Conservation (phyloP, 345 rosid species). For the Eucalyptus pauciflora region DNA sequence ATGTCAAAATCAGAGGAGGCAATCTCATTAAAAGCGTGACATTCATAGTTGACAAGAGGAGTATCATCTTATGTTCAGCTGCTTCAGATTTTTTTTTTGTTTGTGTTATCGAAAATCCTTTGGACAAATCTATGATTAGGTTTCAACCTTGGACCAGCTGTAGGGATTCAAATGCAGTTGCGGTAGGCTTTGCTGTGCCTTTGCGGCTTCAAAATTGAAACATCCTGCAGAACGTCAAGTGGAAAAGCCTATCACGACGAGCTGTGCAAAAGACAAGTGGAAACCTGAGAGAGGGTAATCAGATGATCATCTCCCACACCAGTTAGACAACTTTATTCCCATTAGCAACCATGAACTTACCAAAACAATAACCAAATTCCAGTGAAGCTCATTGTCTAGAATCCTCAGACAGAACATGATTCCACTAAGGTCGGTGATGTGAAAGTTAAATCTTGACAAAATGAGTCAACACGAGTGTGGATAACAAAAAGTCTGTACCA, state of each 20-base stretch:
- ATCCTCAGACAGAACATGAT: background rate
- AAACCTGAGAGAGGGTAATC: background rate
- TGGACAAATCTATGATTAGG: background rate
- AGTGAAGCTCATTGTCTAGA: background rate
- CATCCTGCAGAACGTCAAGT: slow-evolving; percentile 45
- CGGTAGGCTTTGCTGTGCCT: slow-evolving; percentile 16
- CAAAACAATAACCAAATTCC: background rate
- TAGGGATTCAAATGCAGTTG: slow-evolving; percentile 56
- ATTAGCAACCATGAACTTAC: background rate
- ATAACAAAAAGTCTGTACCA: slow-evolving; percentile 13
- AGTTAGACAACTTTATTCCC: background rate
- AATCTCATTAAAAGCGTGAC: background rate
- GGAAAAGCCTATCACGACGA: background rate
- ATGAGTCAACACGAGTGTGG: background rate
- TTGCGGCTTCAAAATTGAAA: slow-evolving; percentile 56
- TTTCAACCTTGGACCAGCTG: slow-evolving; percentile 91
- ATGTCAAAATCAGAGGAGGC: background rate
- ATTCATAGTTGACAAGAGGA: background rate
- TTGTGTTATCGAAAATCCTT: background rate
- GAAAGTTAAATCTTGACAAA: background rate
- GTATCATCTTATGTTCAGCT: background rate
- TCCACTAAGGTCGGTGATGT: background rate
- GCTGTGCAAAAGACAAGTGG: background rate
- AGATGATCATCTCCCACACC: background rate
- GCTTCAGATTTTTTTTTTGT: background rate